Evolutionary conservation across 2,329 filamentous ascomycete species (phyloP), one percentile per base, ranked within the genome.

Genomic region (Paraphoma sp.): DNA sequence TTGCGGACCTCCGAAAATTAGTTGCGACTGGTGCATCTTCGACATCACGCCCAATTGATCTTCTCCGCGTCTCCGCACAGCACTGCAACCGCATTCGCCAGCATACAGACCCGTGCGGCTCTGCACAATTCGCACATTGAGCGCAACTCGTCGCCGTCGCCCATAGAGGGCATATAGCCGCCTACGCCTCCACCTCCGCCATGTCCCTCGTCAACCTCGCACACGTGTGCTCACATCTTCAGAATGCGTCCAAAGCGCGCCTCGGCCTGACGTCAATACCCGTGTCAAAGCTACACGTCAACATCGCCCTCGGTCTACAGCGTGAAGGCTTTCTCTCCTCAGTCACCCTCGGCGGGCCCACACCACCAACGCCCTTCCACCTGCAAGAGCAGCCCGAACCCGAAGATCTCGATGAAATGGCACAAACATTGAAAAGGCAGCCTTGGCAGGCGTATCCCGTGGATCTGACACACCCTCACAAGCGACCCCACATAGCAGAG

Each of bases 141-240:
- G 36, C 54, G 16, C n/a, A 42, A 2, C 8, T 16, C 40, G 40
- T 42, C 40, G 40, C 16, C 40, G 40, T 16, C n/a, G 69, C 67
- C 71, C 72, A 62, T 63, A 58, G 69, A 64, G 72, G 71, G 70
- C 70, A 53, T 60, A 44, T 45, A 53, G 47, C 52, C 45, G 6
- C 51, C 59, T 57, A 49, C 55, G 29, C 54, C 44, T 52, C 66
- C 55, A 29, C 54, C 44, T 52, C 66, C 71, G 65, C 57, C 64
- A 91, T 92, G 89, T 91, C 88, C 69, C 85, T 97, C 79, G 82
- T 86, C 73, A 87, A 89, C 78, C 85, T 96, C 63, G 84, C 87
- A 69, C 82, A 94, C 82, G 87, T 93, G 79, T 96, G 91, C 84
- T 93, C 92, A 65, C 93, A 97, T 81, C 84, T 97, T 54, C 91